Evolutionary conservation across 805 yeast species (phyloP).

Genomic region (Saturnispora besseyi): DNA sequence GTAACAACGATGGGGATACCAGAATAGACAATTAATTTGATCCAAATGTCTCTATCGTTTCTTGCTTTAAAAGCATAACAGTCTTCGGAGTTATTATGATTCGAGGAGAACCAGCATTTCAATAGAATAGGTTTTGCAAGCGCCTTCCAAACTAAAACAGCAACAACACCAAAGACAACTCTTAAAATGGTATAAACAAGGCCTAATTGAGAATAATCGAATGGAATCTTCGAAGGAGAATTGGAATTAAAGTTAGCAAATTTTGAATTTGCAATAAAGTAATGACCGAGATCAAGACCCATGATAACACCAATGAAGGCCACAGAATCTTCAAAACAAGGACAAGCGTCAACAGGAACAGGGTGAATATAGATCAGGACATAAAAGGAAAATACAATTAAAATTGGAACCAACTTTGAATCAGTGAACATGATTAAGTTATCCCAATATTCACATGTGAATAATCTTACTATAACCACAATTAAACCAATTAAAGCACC

Average conservation of each 20-base stretch:
- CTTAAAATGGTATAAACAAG: constrained; percentile 35
- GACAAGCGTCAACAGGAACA: constrained; percentile 86
- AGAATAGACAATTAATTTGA: constrained; percentile 69
- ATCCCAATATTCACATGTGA: constrained; percentile 38
- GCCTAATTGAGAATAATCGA: constrained; percentile 35
- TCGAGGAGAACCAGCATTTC: constrained; percentile 36
- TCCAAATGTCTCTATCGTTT: constrained; percentile 67
- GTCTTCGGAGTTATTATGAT: neutral
- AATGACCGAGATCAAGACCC: constrained; percentile 63
- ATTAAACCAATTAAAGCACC: constrained; percentile 60
- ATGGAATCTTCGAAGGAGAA: constrained; percentile 31
- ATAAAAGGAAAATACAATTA: constrained; percentile 36
- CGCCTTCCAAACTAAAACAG: constrained; percentile 67
- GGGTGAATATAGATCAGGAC: constrained; percentile 60
- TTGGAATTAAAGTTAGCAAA: constrained; percentile 9
- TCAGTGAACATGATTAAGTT: constrained; percentile 26
- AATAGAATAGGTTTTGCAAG: constrained; percentile 60
- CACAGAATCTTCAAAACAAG: constrained; percentile 91
- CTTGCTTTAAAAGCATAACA: constrained; percentile 50
- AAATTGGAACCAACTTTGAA: constrained; percentile 25
- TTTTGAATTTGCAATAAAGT: constrained; percentile 25
- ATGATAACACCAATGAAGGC: constrained; percentile 83
- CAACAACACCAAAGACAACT: constrained; percentile 48
- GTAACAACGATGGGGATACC: constrained; percentile 62
- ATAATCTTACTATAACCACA: constrained; percentile 39